phyloP scores from a whole-genome alignment of 106 monocot genomes.

The Apostasia shenzhenica region DNA sequence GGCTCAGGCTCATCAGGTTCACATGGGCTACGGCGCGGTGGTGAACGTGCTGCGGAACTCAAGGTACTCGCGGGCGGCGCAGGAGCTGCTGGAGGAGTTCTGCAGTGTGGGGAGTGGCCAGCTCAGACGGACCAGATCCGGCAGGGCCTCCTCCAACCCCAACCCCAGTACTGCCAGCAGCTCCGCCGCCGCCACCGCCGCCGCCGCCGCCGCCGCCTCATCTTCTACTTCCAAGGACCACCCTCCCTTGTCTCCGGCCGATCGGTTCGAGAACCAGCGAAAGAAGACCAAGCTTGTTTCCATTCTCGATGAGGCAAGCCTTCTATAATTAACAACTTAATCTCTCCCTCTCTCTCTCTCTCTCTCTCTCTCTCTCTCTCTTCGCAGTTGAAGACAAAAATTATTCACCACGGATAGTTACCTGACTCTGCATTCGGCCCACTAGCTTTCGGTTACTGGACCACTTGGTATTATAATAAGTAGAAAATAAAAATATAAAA shows the following conservation, averaged over 20 bases:
- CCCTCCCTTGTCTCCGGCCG: constrained; percentile 61
- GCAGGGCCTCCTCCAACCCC: constrained; percentile 15
- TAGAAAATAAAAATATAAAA: too few species aligned
- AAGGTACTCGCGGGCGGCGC: constrained; percentile 74
- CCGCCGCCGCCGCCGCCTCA: constrained; percentile 23
- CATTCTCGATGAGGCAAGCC: constrained; percentile 96
- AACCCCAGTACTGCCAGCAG: constrained; percentile 16
- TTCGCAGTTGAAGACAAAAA: too few species aligned
- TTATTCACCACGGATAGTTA: too few species aligned
- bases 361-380: background rate
- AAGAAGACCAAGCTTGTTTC: constrained; percentile 91
- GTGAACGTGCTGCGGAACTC: constrained; percentile 65
- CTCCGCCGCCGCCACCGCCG: constrained; percentile 11
- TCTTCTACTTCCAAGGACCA: constrained; percentile 36
- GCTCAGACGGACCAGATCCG: constrained; percentile 22
- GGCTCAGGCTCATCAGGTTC: constrained; percentile 20
- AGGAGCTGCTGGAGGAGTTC: constrained; percentile 93
- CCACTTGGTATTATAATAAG: too few species aligned
- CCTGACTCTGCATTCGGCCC: too few species aligned
- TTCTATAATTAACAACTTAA: background rate
- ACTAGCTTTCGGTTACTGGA: too few species aligned
- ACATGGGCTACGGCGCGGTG: constrained; percentile 43
- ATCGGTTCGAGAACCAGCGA: constrained; percentile 90
- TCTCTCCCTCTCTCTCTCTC: constrained; percentile 12
- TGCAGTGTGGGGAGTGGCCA: constrained; percentile 79